Evolutionary conservation across 2,329 filamentous ascomycete genomes (phyloP).

Genomic region (Zymoseptoria ardabiliae): DNA sequence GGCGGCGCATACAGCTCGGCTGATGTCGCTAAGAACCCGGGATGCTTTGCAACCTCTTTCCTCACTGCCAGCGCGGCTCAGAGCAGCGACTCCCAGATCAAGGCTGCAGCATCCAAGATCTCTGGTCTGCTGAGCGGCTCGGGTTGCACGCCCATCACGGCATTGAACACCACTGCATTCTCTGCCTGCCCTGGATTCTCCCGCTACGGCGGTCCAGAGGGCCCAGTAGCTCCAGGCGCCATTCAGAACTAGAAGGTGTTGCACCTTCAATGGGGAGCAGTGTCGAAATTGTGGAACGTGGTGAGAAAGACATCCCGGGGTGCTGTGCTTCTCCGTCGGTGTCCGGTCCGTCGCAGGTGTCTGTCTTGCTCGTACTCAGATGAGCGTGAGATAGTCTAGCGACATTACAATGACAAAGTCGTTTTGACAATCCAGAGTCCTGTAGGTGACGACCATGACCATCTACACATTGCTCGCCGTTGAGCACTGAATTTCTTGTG

Average conservation of each 20-base stretch:
- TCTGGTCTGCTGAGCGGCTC: slow-evolving; percentile 7
- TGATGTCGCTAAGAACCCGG: slow-evolving; percentile 20
- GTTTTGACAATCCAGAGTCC: neutral
- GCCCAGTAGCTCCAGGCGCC: slow-evolving; percentile 21
- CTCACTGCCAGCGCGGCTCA: slow-evolving; percentile 13
- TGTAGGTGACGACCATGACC: neutral
- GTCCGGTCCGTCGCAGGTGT: neutral
- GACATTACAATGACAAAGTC: neutral
- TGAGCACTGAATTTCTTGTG: neutral
- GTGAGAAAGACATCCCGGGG: neutral
- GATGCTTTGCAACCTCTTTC: slow-evolving; percentile 23
- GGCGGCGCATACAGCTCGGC: slow-evolving; percentile 37
- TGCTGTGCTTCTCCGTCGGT: neutral
- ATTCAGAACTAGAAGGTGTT: slow-evolving; percentile 15
- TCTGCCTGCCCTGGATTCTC: slow-evolving; percentile 23
- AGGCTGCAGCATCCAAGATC: slow-evolving; percentile 10
- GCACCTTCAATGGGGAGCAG: neutral
- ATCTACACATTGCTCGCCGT: neutral
- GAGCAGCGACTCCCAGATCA: slow-evolving; percentile 16
- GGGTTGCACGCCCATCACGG: slow-evolving; percentile 19
- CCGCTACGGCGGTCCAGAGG: slow-evolving; percentile 25
- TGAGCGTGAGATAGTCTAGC: neutral
- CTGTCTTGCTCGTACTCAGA: neutral
- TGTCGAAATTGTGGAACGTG: neutral
- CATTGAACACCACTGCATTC: slow-evolving; percentile 22